Base-by-base conservation (phyloP, 2,329 filamentous ascomycete species). In the Colletotrichum higginsianum region DNA sequence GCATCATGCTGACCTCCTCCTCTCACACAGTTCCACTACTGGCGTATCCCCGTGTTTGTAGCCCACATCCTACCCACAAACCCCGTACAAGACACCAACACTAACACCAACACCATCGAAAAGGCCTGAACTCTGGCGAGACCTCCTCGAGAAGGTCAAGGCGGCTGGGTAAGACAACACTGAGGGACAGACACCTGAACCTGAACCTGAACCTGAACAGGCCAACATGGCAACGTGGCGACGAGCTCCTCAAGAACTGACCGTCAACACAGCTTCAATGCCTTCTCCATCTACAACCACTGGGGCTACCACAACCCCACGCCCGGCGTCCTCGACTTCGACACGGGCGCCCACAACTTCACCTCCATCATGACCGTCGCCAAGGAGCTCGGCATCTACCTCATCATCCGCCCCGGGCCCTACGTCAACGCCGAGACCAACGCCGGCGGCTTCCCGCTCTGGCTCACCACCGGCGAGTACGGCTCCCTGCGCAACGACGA, bases 361-460 rank as follows among this genome's bases (percentile, higher is more conserved):
- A 84, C 84, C 1, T 77, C 77, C 13, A 88, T 86, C 75, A 85
- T 88, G 76, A 78, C 78, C 11, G 78, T 84, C 15, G 84, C 84
- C 0, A 81, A 85, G 62, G 82, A 85, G 42, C 79, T 82, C 62
- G 84, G 82, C 8, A 72, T 86, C 42, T 76, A 83, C 40, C 77
- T 85, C 2, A 79, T 86, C 1, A 77, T 86, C 5, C 83, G 89
- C 0, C 88, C 89, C 0, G 89, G 90, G 0, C 89, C 89, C 0
- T 92, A 92, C 67, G 85, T 90, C 68, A 92, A 92, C 73, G 90
- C 89, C 1, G 90, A 92, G 76, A 84, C 88, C 3, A 90, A 87
- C 73, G 89, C 86, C 1, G 90, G 90, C 42, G 90, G 90, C 0
- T 89, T 90, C 67, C 88, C 90, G 0, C 80, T 90, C 1, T 92